Conservation (phyloP, 805 yeast species). For the Candida golubevii region DNA sequence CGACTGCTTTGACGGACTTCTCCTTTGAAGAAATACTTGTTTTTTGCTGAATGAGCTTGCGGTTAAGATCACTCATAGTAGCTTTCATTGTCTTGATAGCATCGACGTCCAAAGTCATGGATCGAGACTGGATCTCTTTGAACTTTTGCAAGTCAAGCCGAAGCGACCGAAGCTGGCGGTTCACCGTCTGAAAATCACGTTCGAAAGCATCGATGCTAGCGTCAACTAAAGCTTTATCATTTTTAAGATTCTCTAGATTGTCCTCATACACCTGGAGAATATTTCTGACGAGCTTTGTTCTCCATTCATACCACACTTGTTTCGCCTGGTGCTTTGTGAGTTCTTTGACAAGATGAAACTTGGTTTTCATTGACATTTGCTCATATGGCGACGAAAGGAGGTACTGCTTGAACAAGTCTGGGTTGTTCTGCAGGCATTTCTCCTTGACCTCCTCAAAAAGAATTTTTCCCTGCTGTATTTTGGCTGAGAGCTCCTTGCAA, state of each 20-base stretch:
- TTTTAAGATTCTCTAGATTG: slow-evolving; percentile 18
- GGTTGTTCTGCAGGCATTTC: slow-evolving; percentile 44
- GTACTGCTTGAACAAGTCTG: slow-evolving; percentile 47
- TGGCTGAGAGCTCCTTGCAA: slow-evolving; percentile 48
- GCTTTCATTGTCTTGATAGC: slow-evolving; percentile 10
- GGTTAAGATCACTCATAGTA: slow-evolving; percentile 14
- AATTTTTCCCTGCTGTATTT: slow-evolving; percentile 45
- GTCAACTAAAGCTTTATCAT: slow-evolving; percentile 17
- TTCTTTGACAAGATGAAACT: slow-evolving; percentile 47
- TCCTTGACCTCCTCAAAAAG: slow-evolving; percentile 45
- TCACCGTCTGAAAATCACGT: slow-evolving; percentile 9
- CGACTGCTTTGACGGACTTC: slow-evolving; percentile 8
- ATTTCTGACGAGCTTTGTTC: slow-evolving; percentile 47
- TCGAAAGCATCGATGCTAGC: slow-evolving; percentile 15
- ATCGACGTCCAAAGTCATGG: slow-evolving; percentile 15
- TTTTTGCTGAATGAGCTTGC: slow-evolving; percentile 12
- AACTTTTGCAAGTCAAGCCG: slow-evolving; percentile 9
- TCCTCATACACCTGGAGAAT: slow-evolving; percentile 31
- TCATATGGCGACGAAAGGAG: slow-evolving; percentile 36
- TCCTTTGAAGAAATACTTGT: slow-evolving; percentile 14
- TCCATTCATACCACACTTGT: slow-evolving; percentile 62
- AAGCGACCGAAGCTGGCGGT: slow-evolving; percentile 12
- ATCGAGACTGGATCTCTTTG: slow-evolving; percentile 14
- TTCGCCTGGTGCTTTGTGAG: slow-evolving; percentile 50
- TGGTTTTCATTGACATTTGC: slow-evolving; percentile 40